Conservation (phyloP, 2,329 filamentous ascomycete species). For the Hymenoscyphus fraxineus region DNA sequence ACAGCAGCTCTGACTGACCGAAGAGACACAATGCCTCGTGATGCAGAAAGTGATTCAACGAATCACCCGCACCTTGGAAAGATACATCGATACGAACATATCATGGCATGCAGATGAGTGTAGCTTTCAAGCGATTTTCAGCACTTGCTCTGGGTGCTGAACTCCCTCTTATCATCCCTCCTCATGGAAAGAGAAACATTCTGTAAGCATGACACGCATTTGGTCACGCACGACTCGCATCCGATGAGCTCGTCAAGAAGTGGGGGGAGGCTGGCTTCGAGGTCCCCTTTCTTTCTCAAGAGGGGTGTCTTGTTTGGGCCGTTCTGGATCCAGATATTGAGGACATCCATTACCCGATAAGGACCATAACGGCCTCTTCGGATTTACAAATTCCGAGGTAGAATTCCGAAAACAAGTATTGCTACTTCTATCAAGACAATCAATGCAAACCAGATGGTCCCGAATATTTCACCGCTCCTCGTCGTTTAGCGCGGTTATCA, state of each 20-base stretch:
- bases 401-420: not conserved
- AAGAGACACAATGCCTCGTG: slow-evolving; percentile 6
- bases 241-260: not conserved
- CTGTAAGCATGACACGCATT: slow-evolving; percentile 7
- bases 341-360: slow-evolving; percentile 2
- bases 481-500: slow-evolving; percentile 8
- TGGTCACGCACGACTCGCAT: slow-evolving; percentile 2
- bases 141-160: not conserved
- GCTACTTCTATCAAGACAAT: not conserved
- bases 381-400: not conserved
- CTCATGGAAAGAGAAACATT: not conserved
- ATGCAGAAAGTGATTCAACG: not conserved
- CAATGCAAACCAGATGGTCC: not conserved
- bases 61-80: slow-evolving; percentile 1
- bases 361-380: not conserved
- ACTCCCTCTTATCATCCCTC: not conserved
- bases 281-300: not conserved
- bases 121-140: not conserved
- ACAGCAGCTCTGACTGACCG: not conserved
- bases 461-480: not conserved
- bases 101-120: slow-evolving; percentile 7
- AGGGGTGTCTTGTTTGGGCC: slow-evolving; percentile 1
- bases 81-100: slow-evolving; percentile 1
- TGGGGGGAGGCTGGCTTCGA: slow-evolving; percentile 1
- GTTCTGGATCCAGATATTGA: not conserved